Base-by-base conservation (phyloP, 768 basidiomycete genomes). In the Suillus paluster region DNA sequence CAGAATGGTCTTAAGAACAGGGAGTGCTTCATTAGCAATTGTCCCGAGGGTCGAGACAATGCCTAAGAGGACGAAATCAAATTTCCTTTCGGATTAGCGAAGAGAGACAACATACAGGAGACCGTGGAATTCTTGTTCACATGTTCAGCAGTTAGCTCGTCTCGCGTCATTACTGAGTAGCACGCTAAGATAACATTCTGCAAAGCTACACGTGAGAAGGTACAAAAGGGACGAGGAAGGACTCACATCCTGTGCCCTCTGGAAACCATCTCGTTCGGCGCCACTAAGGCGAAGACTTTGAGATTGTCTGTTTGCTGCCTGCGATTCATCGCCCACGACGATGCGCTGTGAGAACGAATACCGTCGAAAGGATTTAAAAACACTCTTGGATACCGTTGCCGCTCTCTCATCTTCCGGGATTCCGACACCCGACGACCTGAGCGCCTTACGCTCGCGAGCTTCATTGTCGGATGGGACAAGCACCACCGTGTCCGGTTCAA, bases 1-100 rank as follows among this genome's bases (percentile, higher is more conserved):
- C 19, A 50, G 49, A 30, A 50, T 50, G 19, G 49, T 50, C 30
- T 50, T 50, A 19, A 50, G 33, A 50, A 12, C 49, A n/a, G 49
- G 49, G 6, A 50, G 27, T 10, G 49, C 49, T n/a, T 12, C 27
- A 50, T 50, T 27, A n/a, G 33, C 5, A n/a, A 50, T 33, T 14
- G 49, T 50, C 5, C 49, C 49, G 33, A 6, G 5, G 11, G 49
- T n/a, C 11, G 49, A 50, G 19, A 50, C 19, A 50, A 50, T 1
- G 10, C 49, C 49, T 50, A 30, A 33, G 11, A 12, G 30, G 19
- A 19, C 30, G 3, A 30, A 50, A 33, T n/a, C 11, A 33, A 50
- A 30, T 10, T 50, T 12, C 30, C 5, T 50, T 33, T 50, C 11
- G n/a, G 3, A 50, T 33, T n/a, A 30, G 19, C 11, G 11, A 50